phyloP scores from a whole-genome alignment of 768 basidiomycete genomes.

The Ramaria rubella region DNA sequence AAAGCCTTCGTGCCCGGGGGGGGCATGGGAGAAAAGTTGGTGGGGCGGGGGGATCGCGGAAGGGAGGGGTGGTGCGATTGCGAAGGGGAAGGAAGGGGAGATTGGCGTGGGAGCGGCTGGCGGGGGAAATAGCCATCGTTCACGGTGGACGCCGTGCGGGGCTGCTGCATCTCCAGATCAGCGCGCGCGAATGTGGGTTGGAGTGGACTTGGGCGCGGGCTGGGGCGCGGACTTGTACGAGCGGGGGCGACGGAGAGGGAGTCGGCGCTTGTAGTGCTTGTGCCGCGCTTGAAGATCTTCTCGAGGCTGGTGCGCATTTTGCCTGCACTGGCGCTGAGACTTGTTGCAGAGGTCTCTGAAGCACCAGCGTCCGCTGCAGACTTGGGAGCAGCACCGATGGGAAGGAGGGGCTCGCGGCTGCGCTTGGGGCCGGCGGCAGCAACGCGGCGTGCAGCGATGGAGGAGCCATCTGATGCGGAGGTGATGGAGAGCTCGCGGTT shows the following conservation, averaged over 20 bases:
- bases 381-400: conserved; percentile 30
- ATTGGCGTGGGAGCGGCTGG: conserved; percentile 21
- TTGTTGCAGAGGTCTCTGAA: conserved; percentile 10
- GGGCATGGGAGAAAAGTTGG: background rate
- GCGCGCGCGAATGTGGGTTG: conserved; percentile 20
- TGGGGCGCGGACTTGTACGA: conserved; percentile 15
- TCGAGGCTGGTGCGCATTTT: conserved; percentile 55
- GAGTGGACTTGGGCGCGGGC: conserved; percentile 16
- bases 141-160: conserved; percentile 15
- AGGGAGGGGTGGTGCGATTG: background rate
- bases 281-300: conserved; percentile 46
- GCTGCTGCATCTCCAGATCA: conserved; percentile 16
- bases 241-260: conserved; percentile 18
- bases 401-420: conserved; percentile 70
- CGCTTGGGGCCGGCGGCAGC: conserved; percentile 35
- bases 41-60: background rate
- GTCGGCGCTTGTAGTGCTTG: conserved; percentile 31
- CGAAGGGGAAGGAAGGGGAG: conserved; percentile 19
- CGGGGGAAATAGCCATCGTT: conserved; percentile 14
- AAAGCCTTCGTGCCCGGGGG: conserved; percentile 13
- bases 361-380: background rate
- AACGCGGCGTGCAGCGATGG: conserved; percentile 20
- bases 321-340: conserved; percentile 7
- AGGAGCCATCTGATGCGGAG: conserved; percentile 7
- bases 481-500: conserved; percentile 4